phyloP scores from a whole-genome alignment of 2,329 filamentous ascomycete species.

The Pestalotiopsis sp. region DNA sequence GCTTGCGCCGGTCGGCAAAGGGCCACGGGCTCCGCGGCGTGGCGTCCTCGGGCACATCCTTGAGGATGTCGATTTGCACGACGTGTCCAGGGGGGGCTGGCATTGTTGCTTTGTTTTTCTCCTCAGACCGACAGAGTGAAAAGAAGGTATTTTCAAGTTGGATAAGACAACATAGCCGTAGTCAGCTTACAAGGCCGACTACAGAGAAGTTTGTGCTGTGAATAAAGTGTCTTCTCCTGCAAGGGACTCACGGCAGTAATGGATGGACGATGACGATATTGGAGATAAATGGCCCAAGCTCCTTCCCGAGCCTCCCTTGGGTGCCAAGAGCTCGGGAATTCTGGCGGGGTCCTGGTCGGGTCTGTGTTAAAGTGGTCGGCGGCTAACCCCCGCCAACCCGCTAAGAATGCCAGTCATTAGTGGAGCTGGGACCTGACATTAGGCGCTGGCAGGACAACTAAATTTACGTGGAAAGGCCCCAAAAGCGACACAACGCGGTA shows the following conservation, averaged over 20 bases:
- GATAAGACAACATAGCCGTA: too few relatives aligned
- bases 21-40: constrained; percentile 27
- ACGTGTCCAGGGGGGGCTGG: too few relatives aligned
- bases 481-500: background rate
- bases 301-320: background rate
- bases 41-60: constrained; percentile 11
- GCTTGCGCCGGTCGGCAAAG: constrained; percentile 7
- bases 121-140: too few relatives aligned
- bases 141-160: too few relatives aligned
- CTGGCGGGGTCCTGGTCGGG: background rate
- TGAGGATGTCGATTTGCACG: background rate
- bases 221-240: background rate
- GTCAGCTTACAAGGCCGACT: too few relatives aligned
- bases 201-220: background rate
- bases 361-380: background rate
- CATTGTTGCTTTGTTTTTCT: too few relatives aligned
- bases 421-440: background rate
- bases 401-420: background rate
- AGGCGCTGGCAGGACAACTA: background rate
- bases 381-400: background rate
- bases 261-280: background rate
- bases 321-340: background rate
- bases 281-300: constrained; percentile 1
- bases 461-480: background rate
- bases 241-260: background rate